phyloP scores from a whole-genome alignment of 805 yeast species.

The Wickerhamomyces hampshirensis region DNA sequence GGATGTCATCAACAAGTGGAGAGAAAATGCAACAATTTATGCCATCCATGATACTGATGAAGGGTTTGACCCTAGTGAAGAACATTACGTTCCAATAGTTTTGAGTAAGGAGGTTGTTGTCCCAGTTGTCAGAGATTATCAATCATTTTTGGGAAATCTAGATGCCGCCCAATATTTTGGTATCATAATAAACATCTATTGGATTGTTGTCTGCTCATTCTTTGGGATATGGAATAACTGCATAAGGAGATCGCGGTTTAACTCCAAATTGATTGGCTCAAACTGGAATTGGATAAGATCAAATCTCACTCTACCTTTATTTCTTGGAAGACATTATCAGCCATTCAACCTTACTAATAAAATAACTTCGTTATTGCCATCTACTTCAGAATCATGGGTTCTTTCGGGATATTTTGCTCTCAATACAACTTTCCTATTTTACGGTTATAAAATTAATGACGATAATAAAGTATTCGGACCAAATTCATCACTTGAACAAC shows the following conservation, averaged over 20 bases:
- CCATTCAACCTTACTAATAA: constrained; percentile 10
- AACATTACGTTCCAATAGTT: constrained; percentile 14
- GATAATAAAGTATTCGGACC: constrained; percentile 19
- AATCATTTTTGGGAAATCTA: constrained; percentile 23
- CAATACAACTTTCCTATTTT: constrained; percentile 10
- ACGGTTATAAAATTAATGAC: constrained; percentile 9
- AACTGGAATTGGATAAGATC: constrained; percentile 14
- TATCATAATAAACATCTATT: constrained; percentile 17
- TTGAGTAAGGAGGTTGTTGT: constrained; percentile 6
- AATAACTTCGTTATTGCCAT: constrained; percentile 19
- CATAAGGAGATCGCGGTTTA: constrained; percentile 13
- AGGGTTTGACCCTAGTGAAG: constrained; percentile 1
- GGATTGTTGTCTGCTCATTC: constrained; percentile 13
- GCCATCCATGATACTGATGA: constrained; percentile 5
- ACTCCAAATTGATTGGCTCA: constrained; percentile 11
- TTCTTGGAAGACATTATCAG: constrained; percentile 18
- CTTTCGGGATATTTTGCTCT: constrained; percentile 28
- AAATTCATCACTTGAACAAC: constrained; percentile 6
- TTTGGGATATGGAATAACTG: constrained; percentile 18
- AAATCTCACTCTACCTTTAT: constrained; percentile 15
- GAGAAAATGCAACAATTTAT: constrained; percentile 9
- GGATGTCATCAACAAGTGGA: constrained; percentile 5
- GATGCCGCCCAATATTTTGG: constrained; percentile 21
- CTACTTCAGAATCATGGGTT: constrained; percentile 23
- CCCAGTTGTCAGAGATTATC: constrained; percentile 17